A percentile compares a stretch with the other conserved stretches of the same genome.
Conservation (phyloP, 208 protist species). For the Wallacemonas sp. region DNA sequence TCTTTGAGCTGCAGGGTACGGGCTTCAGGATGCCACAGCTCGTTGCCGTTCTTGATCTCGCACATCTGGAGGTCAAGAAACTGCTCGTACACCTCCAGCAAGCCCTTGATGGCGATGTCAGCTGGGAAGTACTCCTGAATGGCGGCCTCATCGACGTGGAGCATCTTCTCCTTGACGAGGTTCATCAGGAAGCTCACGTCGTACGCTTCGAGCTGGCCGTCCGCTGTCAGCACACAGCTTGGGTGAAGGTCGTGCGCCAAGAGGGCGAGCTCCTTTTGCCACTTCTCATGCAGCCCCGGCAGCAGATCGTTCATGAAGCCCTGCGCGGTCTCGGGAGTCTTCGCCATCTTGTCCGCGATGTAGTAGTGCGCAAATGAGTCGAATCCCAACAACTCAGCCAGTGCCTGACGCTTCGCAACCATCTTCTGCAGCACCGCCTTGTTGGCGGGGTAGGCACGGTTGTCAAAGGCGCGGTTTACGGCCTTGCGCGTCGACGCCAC, state of each 20-base stretch:
- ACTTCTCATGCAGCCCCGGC: conserved; percentile 76
- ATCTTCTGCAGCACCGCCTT: conserved; percentile 53
- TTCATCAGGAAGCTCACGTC: conserved; percentile 86
- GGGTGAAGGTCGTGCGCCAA: conserved; percentile 67
- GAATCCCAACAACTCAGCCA: conserved; percentile 65
- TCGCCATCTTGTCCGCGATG: conserved; percentile 82
- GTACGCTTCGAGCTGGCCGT: conserved; percentile 57
- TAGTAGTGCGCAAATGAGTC: conserved; percentile 66
- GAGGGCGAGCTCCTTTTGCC: conserved; percentile 52
- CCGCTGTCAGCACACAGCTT: conserved; percentile 56
- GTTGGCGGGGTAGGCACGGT: conserved; percentile 76
- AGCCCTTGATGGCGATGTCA: conserved; percentile 66
- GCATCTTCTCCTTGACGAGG: conserved; percentile 69
- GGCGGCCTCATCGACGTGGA: conserved; percentile 78
- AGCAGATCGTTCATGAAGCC: conserved; percentile 67
- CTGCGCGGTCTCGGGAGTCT: conserved; percentile 56
- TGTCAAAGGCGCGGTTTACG: conserved; percentile 60
- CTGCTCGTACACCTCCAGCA: conserved; percentile 81
- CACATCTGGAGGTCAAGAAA: conserved; percentile 84
- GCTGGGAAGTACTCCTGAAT: conserved; percentile 89
- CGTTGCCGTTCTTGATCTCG: conserved; percentile 57
- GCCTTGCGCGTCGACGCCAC: conserved; percentile 62
- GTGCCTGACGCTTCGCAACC: conserved; percentile 64
- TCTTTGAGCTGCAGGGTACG: conserved; percentile 75
- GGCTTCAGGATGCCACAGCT: conserved; percentile 69